phyloP scores from a whole-genome alignment of 176 grass and related monocot species.

The Neostapfia colusana region DNA sequence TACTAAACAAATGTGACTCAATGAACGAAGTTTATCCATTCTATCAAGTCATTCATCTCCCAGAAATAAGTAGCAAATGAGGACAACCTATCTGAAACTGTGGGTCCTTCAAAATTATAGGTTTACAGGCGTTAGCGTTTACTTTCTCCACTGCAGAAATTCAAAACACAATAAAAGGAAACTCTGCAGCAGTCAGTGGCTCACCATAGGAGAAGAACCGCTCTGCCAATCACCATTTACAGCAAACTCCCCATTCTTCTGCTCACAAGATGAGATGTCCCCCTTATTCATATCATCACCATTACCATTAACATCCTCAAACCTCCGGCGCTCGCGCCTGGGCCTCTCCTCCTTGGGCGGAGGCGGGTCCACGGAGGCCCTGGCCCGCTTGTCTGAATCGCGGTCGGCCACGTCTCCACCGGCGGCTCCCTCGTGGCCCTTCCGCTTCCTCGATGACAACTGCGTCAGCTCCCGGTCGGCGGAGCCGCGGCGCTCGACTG shows the following conservation, averaged over 20 bases:
- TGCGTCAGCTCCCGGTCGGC: conserved; percentile 32
- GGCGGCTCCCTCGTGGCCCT: conserved; percentile 25
- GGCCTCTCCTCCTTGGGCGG: conserved; percentile 40
- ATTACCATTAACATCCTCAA: conserved; percentile 45
- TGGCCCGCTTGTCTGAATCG: conserved; percentile 45
- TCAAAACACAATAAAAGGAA: not conserved
- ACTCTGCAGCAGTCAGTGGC: not conserved
- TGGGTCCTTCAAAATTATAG: not conserved
- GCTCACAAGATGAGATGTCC: conserved; percentile 31
- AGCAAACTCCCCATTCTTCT: conserved; percentile 27
- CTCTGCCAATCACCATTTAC: conserved; percentile 44
- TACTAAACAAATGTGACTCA: not conserved
- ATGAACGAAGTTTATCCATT: not conserved
- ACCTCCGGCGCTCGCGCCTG: conserved; percentile 41
- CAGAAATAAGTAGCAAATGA: conserved; percentile 1
- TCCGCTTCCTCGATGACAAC: conserved; percentile 37
- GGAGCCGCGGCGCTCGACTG: conserved; percentile 37
- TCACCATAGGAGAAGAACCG: conserved; percentile 53
- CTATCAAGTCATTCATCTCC: not conserved
- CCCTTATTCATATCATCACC: conserved; percentile 56
- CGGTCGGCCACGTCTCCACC: conserved; percentile 30
- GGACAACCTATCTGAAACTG: not conserved
- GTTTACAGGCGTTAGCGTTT: not conserved
- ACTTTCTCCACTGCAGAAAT: not conserved
- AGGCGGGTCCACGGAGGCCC: conserved; percentile 57